Evolutionary conservation across 208 protist genomes (phyloP), one percentile per base, ranked within the genome.

Genomic region (Naegleria lovaniensis): DNA sequence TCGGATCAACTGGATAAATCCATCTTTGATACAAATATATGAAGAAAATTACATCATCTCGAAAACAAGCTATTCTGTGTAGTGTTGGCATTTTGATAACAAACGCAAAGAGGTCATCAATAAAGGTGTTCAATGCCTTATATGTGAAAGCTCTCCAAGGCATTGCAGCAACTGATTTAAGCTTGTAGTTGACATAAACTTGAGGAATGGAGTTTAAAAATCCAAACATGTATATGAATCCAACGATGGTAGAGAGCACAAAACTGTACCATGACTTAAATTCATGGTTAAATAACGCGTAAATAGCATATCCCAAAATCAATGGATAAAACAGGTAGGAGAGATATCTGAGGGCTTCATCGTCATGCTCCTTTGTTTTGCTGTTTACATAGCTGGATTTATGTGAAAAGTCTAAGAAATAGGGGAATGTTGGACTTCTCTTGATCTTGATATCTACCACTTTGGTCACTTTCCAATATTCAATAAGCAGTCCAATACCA

Each of bases 81-180:
- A 99, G 89, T 90, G 94, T 97, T 43, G 99, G 99, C 98, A 99
- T 99, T 92, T 96, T 97, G 79, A 99, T 98, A 90, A 99, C 96
- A 93, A 99, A 99, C 2, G 98, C 97, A 93, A 99, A 99, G 16
- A 99, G 93, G 93, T 99, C 98, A 94, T 99, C 99, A 91, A 99
- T 99, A 91, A 99, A 97, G 0, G 98, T 99, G 92, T 99, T 99
- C 52, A 99, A 94, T 9, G 96, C 95, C 93, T 99, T 98, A 93
- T 99, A 99, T 41, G 99, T 95, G 93, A 99, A 99, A 3, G 97
- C 98, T 85, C 96, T 95, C 97, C 98, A 99, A 48, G 98, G 98
- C 88, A 99, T 93, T 92, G 99, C 98, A 0, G 97, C 97, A 7
- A 99, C 99, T 38, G 95, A 97, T 94, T 99, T 99, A 92, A 99